Percentiles rank a stretch among this genome's conserved stretches.
Conservation (phyloP, 1,284 basidiomycete genomes). For the Thelephora terrestris region DNA sequence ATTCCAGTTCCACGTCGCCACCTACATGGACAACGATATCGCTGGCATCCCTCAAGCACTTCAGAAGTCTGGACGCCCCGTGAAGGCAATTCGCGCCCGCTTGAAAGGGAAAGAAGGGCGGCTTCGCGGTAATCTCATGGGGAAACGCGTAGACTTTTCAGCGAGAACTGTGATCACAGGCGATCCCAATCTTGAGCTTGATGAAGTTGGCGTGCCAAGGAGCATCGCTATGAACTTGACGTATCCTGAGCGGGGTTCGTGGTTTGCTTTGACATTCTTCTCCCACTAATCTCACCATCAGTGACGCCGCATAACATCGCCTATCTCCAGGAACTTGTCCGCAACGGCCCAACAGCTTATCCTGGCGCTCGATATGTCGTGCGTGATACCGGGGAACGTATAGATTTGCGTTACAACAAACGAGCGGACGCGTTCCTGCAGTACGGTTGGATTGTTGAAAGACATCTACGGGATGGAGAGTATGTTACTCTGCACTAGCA, state of each 20-base stretch:
- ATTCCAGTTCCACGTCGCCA: conserved; percentile 88
- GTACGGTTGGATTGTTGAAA: conserved; percentile 98
- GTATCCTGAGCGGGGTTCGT: conserved; percentile 87
- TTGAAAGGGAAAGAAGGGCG: conserved; percentile 99
- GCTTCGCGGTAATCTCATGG: conserved; percentile 97
- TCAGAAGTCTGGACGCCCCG: conserved; percentile 95
- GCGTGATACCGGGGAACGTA: conserved; percentile 95
- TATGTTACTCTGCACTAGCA: conserved; percentile 32
- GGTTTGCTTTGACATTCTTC: neutral
- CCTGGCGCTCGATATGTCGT: conserved; percentile 97
- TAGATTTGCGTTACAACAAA: conserved; percentile 95
- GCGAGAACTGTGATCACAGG: conserved; percentile 99
- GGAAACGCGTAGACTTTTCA: conserved; percentile 99
- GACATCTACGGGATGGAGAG: conserved; percentile 97
- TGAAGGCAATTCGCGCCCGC: conserved; percentile 97
- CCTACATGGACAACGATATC: conserved; percentile 99
- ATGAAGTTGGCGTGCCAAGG: conserved; percentile 96
- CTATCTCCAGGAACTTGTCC: conserved; percentile 92
- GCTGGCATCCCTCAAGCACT: conserved; percentile 96
- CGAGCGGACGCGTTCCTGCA: conserved; percentile 97
- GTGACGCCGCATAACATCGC: conserved; percentile 98
- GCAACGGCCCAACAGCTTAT: conserved; percentile 92
- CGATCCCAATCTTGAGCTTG: conserved; percentile 94
- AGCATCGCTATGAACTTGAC: conserved; percentile 98
- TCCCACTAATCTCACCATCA: conserved; percentile 20